Conservation (phyloP, 1,284 basidiomycete genomes). For the Sphaerobolus stellatus region DNA sequence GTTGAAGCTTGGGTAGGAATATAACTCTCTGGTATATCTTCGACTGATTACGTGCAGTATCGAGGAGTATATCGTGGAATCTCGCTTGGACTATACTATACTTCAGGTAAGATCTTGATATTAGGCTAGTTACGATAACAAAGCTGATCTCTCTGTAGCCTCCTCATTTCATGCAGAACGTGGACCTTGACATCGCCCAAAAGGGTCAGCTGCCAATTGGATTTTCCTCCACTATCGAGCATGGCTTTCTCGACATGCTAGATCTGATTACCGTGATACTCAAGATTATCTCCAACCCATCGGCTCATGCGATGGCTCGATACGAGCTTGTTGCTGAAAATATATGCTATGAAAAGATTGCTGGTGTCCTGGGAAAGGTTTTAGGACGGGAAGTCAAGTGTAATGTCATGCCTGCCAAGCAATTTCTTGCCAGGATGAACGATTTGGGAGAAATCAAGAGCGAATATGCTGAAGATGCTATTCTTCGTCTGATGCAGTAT, state of each 20-base stretch:
- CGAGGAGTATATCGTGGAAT: not conserved
- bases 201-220: not conserved
- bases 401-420: not conserved
- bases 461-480: not conserved
- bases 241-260: not conserved
- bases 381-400: not conserved
- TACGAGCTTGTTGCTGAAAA: not conserved
- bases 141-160: not conserved
- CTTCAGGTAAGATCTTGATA: not conserved
- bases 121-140: too few relatives aligned
- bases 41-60: not conserved
- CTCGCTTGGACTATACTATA: not conserved
- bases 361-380: not conserved
- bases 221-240: not conserved
- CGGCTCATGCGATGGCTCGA: not conserved
- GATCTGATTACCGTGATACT: not conserved
- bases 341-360: not conserved
- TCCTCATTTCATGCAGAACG: not conserved
- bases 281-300: not conserved
- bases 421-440: not conserved
- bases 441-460: not conserved
- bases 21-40: conserved; percentile 2
- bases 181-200: not conserved
- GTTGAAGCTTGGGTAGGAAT: not conserved
- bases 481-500: not conserved